phyloP scores from a whole-genome alignment of 768 basidiomycete genomes.

The Amanita rimosa region DNA sequence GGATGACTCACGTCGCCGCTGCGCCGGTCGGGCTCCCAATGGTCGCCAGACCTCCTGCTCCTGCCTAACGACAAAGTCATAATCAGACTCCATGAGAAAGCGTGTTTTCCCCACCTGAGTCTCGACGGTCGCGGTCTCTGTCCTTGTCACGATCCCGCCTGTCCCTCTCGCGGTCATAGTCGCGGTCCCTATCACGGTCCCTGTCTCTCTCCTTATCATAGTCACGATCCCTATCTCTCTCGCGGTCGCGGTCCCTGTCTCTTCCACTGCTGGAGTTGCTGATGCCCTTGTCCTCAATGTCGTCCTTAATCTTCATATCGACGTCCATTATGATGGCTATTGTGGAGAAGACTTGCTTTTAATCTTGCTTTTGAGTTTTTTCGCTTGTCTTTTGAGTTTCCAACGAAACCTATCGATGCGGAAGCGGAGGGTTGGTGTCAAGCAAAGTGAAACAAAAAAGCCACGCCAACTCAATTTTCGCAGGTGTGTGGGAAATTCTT shows the following conservation, averaged over 20 bases:
- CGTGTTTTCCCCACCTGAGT: conserved; percentile 33
- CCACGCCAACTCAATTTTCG: neutral
- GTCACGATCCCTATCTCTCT: conserved; percentile 29
- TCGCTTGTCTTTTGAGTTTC: neutral
- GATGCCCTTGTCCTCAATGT: conserved; percentile 51
- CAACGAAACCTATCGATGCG: neutral
- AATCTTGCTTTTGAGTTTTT: neutral
- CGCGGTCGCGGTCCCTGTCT: conserved; percentile 30
- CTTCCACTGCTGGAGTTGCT: conserved; percentile 27
- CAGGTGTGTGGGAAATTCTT: neutral
- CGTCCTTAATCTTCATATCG: conserved; percentile 74
- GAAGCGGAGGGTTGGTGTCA: neutral
- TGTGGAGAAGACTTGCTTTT: neutral
- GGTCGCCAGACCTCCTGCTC: conserved; percentile 46
- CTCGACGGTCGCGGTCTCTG: conserved; percentile 30
- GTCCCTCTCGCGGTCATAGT: conserved; percentile 30
- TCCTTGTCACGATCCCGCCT: conserved; percentile 31
- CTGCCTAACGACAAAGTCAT: conserved; percentile 17
- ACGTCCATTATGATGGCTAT: conserved; percentile 46
- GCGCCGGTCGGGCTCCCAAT: conserved; percentile 79
- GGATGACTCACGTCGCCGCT: conserved; percentile 52
- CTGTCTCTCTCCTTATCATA: conserved; percentile 31
- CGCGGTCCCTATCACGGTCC: conserved; percentile 30
- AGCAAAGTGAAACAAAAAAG: conserved; percentile 3
- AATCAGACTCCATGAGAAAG: conserved; percentile 1